phyloP scores from a whole-genome alignment of 2,329 filamentous ascomycete species.

The Thielaviopsis ethacetica region DNA sequence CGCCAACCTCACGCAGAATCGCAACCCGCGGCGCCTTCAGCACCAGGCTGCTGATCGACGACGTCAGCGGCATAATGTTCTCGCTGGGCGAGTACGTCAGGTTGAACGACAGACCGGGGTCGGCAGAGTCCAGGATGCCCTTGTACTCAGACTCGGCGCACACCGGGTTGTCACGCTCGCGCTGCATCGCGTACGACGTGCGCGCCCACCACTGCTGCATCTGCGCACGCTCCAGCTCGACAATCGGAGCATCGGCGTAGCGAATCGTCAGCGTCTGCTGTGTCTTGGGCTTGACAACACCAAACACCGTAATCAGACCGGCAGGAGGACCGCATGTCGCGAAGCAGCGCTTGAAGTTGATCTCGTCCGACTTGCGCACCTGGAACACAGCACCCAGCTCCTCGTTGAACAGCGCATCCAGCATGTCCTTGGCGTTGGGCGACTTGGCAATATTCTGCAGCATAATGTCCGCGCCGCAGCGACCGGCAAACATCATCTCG shows the following conservation, averaged over 20 bases:
- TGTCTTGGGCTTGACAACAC: conserved; percentile 48
- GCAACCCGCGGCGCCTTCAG: conserved; percentile 53
- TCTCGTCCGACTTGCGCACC: conserved; percentile 69
- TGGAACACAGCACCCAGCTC: conserved; percentile 95
- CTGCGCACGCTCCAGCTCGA: conserved; percentile 50
- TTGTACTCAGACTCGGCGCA: conserved; percentile 75
- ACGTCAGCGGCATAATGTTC: conserved; percentile 50
- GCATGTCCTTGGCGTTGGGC: conserved; percentile 43
- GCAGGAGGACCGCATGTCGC: conserved; percentile 74
- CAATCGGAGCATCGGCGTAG: conserved; percentile 50
- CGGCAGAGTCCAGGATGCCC: conserved; percentile 53
- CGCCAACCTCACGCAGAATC: conserved; percentile 86
- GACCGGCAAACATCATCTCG: conserved; percentile 97
- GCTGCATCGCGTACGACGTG: conserved; percentile 85
- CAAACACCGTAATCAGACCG: conserved; percentile 71
- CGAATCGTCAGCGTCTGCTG: conserved; percentile 67
- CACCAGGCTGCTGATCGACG: conserved; percentile 32
- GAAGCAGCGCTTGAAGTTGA: conserved; percentile 75
- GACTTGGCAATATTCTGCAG: conserved; percentile 56
- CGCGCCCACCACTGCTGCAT: conserved; percentile 80
- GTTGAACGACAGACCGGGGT: conserved; percentile 74
- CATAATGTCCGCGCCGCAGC: conserved; percentile 73
- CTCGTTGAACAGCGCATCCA: conserved; percentile 83
- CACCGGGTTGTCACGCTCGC: conserved; percentile 69
- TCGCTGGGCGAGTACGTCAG: conserved; percentile 68